These are phyloP conservation scores for Amanita fuliginea DNA, from an alignment of 768 basidiomycete genomes.

Conservation along the genomic window DNA sequence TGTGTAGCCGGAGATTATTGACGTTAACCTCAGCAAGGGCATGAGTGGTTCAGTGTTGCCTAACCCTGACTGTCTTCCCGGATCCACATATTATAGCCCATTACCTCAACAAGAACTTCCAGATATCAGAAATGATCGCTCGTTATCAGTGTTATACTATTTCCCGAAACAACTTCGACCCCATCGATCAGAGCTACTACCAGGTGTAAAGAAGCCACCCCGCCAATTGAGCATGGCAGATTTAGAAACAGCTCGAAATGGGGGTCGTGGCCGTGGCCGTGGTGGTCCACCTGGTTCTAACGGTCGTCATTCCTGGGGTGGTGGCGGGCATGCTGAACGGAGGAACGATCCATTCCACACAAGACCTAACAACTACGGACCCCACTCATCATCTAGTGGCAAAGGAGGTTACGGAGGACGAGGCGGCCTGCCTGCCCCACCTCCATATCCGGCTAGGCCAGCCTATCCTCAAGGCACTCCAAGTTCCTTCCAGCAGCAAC, in stretches of 20 bases:
- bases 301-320: slow-evolving; percentile 11
- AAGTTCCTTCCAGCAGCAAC: slow-evolving; percentile 15
- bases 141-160: slow-evolving; percentile 78
- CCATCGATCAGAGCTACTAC: slow-evolving; percentile 76
- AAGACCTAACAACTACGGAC: slow-evolving; percentile 26
- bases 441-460: slow-evolving; percentile 21
- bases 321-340: slow-evolving; percentile 21
- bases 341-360: slow-evolving; percentile 39
- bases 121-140: slow-evolving; percentile 81
- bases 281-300: slow-evolving; percentile 20
- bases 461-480: slow-evolving; percentile 18
- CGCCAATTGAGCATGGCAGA: slow-evolving; percentile 60
- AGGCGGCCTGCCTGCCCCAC: slow-evolving; percentile 21
- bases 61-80: slow-evolving; percentile 84
- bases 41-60: slow-evolving; percentile 72
- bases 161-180: slow-evolving; percentile 83
- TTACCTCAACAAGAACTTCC: slow-evolving; percentile 46
- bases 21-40: slow-evolving; percentile 60
- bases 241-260: slow-evolving; percentile 52
- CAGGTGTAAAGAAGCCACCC: slow-evolving; percentile 50
- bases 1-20: slow-evolving; percentile 62
- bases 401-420: slow-evolving; percentile 19
- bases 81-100: slow-evolving; percentile 80
- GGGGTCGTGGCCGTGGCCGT: slow-evolving; percentile 39
- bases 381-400: slow-evolving; percentile 11